Percentiles rank a stretch among this genome's conserved stretches.
Evolutionary conservation across 768 basidiomycete genomes (phyloP).

Genomic region (Boletus subcaerulescens): DNA sequence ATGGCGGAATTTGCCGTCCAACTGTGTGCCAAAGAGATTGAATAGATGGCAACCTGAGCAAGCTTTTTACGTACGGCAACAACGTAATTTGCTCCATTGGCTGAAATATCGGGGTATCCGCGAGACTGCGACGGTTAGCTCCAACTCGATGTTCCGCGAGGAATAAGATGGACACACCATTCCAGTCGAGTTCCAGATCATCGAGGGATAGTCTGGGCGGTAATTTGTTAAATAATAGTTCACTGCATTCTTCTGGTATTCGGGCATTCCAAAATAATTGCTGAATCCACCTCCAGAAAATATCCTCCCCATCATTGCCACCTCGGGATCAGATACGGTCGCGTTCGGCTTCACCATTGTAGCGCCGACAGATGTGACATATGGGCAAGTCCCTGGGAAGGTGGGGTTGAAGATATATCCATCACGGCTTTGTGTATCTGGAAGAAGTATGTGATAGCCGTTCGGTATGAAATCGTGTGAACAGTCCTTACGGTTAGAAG

Average conservation of each 20-base stretch:
- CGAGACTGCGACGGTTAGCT: conserved; percentile 30
- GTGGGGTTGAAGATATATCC: conserved; percentile 52
- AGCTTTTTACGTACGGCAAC: conserved; percentile 16
- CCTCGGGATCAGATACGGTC: conserved; percentile 45
- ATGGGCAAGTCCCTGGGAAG: conserved; percentile 49
- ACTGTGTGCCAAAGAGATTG: conserved; percentile 1
- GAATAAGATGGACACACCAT: conserved; percentile 4
- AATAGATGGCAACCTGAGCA: background rate
- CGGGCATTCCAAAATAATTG: conserved; percentile 40
- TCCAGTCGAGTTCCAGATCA: conserved; percentile 32
- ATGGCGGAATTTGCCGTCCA: conserved; percentile 24
- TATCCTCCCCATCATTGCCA: conserved; percentile 40
- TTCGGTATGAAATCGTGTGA: background rate
- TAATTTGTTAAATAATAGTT: conserved; percentile 31
- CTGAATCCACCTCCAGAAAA: conserved; percentile 45
- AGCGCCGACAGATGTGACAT: conserved; percentile 48
- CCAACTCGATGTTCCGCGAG: too few relatives aligned
- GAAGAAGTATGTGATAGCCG: background rate
- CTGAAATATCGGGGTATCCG: conserved; percentile 37
- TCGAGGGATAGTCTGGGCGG: conserved; percentile 22
- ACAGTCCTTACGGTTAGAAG: conserved; percentile 18
- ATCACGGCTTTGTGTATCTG: conserved; percentile 31
- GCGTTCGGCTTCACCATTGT: conserved; percentile 41
- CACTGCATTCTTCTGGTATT: conserved; percentile 39
- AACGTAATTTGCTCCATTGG: conserved; percentile 35